Percentiles rank a stretch among this genome's conserved stretches.
Conservation (phyloP, 257 asterid genomes). For the Fraxinus quadrangulata region DNA sequence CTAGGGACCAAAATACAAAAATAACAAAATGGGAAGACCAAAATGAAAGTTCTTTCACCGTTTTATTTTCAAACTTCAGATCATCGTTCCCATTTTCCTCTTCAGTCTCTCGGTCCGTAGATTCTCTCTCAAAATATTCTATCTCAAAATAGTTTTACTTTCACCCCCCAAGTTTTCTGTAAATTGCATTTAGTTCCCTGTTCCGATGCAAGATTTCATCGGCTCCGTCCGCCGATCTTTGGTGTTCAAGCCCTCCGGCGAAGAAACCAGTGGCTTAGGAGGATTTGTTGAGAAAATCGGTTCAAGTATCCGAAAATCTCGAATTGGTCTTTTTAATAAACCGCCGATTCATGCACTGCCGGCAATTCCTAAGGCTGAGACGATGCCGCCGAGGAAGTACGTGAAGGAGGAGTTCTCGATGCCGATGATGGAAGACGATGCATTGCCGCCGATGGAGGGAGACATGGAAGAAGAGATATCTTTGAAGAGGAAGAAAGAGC, state of each 20-base stretch:
- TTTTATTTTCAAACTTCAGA: slow-evolving; percentile 49
- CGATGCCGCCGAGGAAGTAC: slow-evolving; percentile 24
- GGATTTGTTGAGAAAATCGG: slow-evolving; percentile 93
- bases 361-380: slow-evolving; percentile 40
- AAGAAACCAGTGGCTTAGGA: slow-evolving; percentile 65
- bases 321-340: slow-evolving; percentile 77
- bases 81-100: slow-evolving; percentile 13
- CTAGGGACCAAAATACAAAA: slow-evolving; percentile 23
- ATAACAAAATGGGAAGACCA: slow-evolving; percentile 7
- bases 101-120: slow-evolving; percentile 33
- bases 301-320: slow-evolving; percentile 81
- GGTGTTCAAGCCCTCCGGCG: slow-evolving; percentile 78
- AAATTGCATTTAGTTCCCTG: slow-evolving; percentile 8
- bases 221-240: slow-evolving; percentile 96
- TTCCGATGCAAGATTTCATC: slow-evolving; percentile 82
- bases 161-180: neutral
- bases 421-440: slow-evolving; percentile 43
- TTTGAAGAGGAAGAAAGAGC: slow-evolving; percentile 44
- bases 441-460: slow-evolving; percentile 59
- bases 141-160: too few species aligned
- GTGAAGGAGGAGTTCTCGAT: slow-evolving; percentile 37
- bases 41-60: slow-evolving; percentile 19
- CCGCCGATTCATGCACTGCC: slow-evolving; percentile 65
- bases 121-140: slow-evolving; percentile 19
- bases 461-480: slow-evolving; percentile 48